Base-by-base conservation (phyloP, 2,329 filamentous ascomycete genomes). In the Monilinia laxa region DNA sequence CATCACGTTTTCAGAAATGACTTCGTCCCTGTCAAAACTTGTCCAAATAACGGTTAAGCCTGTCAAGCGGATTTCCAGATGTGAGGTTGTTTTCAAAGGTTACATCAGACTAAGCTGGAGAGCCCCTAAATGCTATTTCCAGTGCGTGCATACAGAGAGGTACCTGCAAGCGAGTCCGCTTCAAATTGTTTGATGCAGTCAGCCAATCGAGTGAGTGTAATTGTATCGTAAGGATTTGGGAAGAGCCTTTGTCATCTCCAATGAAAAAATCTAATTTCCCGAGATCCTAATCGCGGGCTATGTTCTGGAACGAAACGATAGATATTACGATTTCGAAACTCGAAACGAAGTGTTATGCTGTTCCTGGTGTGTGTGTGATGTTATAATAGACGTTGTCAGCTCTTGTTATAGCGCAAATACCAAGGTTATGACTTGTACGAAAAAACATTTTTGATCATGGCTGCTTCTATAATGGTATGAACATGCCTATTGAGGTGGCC, bases 211-310 rank as follows among this genome's bases (percentile, higher is more conserved):
- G 25, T 31, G 7, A 12, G 3, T 47, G 12, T 23, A 25, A 35
- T 23, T 12, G 18, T 31, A 51, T 51, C 28, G 49, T 65, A 23
- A 65, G 55, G 45, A 59, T 60, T 45, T 20, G 40, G 52, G 49
- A 53, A 51, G 20, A 38, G 66, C 42, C 63, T 40, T 62, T 51
- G 49, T 65, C 54, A 38, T n/a, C 54, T 52, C 45, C 18, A 38
- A 49, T 14, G 40, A 18, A 35, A 64, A 31, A 31, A 55, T 35
- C 38, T 35, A 25, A 64, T 64, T 64, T 64, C 51, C 51, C 62
- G 20, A 60, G 20, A 64, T 64, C 51, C 62, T 23, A 31, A 56
- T 64, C 28, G 38, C 38, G 31, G 49, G 62, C 62, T 57, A 38
- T 56, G 62, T 64, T 23, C 25, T 64, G 9, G 51, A 51, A 55